Percentiles rank a stretch among this genome's conserved stretches.
phyloP scores from a whole-genome alignment of 768 basidiomycete genomes.

The Suillus luteus region DNA sequence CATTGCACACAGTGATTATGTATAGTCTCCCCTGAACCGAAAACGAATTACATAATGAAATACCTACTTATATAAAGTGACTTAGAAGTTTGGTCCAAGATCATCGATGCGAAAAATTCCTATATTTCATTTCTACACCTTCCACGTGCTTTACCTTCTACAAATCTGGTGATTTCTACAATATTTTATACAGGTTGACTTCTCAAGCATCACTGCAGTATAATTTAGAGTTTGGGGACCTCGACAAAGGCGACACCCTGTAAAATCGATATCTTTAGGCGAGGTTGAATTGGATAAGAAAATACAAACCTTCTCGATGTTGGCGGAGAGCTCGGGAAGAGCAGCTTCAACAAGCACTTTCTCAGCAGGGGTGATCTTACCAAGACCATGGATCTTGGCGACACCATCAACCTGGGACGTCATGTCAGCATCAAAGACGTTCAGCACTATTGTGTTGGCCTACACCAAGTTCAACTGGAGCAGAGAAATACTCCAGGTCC shows the following conservation, averaged over 20 bases:
- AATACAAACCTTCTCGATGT: slow-evolving; percentile 66
- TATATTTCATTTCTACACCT: neutral
- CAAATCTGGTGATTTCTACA: neutral
- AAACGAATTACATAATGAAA: neutral
- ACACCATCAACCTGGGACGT: slow-evolving; percentile 72
- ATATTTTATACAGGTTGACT: slow-evolving; percentile 1
- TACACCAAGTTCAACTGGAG: slow-evolving; percentile 87
- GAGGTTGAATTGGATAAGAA: neutral
- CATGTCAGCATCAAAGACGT: neutral
- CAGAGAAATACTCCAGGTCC: slow-evolving; percentile 86
- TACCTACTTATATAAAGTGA: neutral
- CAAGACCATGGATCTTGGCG: slow-evolving; percentile 79
- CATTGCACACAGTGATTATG: too few relatives aligned
- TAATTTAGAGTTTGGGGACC: slow-evolving; percentile 29
- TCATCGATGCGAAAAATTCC: neutral
- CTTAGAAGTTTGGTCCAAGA: neutral
- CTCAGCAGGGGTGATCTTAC: slow-evolving; percentile 72
- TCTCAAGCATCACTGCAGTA: neutral
- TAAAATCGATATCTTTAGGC: neutral
- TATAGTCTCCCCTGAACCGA: neutral
- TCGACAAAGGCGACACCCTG: slow-evolving; percentile 31
- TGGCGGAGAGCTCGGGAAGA: slow-evolving; percentile 72
- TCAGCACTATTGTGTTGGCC: slow-evolving; percentile 16
- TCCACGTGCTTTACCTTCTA: neutral
- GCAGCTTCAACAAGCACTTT: slow-evolving; percentile 75